Evolutionary conservation across 169 alveolate genomes (phyloP).

Genomic region (Cryptosporidium tyzzeri): DNA sequence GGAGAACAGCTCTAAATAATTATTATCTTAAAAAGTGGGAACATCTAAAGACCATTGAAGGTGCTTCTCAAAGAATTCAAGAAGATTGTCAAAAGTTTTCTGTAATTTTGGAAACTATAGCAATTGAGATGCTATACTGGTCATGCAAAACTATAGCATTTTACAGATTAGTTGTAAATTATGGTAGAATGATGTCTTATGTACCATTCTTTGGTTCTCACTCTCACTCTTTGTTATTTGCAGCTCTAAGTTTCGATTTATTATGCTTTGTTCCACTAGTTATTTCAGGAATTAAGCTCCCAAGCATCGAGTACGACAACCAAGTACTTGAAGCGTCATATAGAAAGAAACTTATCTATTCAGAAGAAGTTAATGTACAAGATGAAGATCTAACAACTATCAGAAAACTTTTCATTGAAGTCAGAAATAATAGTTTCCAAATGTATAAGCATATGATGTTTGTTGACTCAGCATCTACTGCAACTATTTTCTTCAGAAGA

Average conservation of each 20-base stretch:
- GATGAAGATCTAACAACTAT: slow-evolving; percentile 41
- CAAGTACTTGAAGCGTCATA: slow-evolving; percentile 73
- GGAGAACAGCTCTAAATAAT: slow-evolving; percentile 72
- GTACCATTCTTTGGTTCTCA: slow-evolving; percentile 73
- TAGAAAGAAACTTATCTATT: slow-evolving; percentile 43
- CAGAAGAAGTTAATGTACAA: slow-evolving; percentile 1
- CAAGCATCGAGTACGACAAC: slow-evolving; percentile 63
- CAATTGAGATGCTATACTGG: slow-evolving; percentile 49
- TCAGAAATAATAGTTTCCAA: slow-evolving; percentile 34
- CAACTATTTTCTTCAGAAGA: slow-evolving; percentile 28
- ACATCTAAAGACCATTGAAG: slow-evolving; percentile 37
- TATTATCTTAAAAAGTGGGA: slow-evolving; percentile 47
- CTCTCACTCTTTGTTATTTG: slow-evolving; percentile 50
- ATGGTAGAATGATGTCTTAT: slow-evolving; percentile 52
- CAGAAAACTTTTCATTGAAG: slow-evolving; percentile 35
- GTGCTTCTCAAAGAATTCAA: slow-evolving; percentile 73
- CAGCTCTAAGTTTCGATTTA: slow-evolving; percentile 39
- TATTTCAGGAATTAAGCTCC: slow-evolving; percentile 57
- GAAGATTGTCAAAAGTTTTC: slow-evolving; percentile 71
- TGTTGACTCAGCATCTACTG: slow-evolving; percentile 61
- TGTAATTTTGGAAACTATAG: slow-evolving; percentile 38
- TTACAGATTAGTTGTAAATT: slow-evolving; percentile 30
- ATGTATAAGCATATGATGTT: slow-evolving; percentile 71
- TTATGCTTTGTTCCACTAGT: slow-evolving; percentile 51
- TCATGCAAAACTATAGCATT: slow-evolving; percentile 34